These are phyloP conservation scores for Ceratobasidium sp. DNA, from an alignment of 1,284 basidiomycete species.

Conservation along the genomic window DNA sequence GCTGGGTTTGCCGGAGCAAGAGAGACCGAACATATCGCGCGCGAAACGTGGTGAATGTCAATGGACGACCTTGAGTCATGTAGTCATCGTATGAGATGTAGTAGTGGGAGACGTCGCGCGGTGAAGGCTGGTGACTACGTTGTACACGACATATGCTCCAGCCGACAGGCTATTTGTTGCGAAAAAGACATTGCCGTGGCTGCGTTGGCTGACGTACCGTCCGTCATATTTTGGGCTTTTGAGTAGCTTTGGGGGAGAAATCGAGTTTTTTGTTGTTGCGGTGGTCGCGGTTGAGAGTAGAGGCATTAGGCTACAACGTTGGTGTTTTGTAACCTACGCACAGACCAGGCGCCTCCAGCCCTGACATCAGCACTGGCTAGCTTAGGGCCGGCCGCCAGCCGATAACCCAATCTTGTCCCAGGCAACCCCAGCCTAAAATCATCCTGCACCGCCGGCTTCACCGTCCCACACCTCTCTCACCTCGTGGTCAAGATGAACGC, in stretches of 20 bases:
- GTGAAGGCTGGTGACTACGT: conserved; percentile 10
- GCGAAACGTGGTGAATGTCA: conserved; percentile 3
- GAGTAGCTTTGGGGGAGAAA: neutral
- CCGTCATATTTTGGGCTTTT: conserved; percentile 31
- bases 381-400: conserved; percentile 22
- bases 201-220: conserved; percentile 41
- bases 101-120: neutral
- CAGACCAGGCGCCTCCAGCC: conserved; percentile 7
- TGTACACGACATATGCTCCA: conserved; percentile 10
- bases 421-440: neutral
- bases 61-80: conserved; percentile 35
- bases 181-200: conserved; percentile 31
- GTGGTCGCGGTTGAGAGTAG: conserved; percentile 23
- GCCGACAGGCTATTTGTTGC: conserved; percentile 26
- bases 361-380: neutral
- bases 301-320: neutral
- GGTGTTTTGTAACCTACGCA: conserved; percentile 32
- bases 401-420: conserved; percentile 19
- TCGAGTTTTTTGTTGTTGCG: conserved; percentile 5
- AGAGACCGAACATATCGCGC: conserved; percentile 26
- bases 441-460: conserved; percentile 5
- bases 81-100: neutral
- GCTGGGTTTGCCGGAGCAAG: conserved; percentile 13
- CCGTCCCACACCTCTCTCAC: neutral
- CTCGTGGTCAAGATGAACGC: conserved; percentile 27